Evolutionary conservation across 75 land plant species (phyloP).

Genomic region (Sequoiadendron giganteum): DNA sequence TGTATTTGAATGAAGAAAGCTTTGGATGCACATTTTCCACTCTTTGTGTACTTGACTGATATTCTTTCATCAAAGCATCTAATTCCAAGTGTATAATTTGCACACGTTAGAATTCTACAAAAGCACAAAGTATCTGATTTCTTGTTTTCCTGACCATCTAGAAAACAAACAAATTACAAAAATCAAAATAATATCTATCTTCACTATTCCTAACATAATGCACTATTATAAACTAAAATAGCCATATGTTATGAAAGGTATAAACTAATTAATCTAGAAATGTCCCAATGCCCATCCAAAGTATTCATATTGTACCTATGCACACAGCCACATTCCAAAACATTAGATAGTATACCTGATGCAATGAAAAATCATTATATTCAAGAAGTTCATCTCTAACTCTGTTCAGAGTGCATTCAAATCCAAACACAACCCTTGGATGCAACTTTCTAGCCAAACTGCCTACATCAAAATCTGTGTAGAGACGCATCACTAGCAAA

Average conservation of each 20-base stretch:
- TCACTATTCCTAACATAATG: not conserved
- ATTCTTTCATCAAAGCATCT: not conserved
- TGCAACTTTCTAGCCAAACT: conserved; percentile 70
- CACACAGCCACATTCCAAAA: not conserved
- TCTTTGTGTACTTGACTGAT: not conserved
- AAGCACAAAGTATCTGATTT: too few species aligned
- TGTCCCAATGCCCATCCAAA: not conserved
- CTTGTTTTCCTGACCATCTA: too few species aligned
- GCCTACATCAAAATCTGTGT: conserved; percentile 71
- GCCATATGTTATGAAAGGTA: not conserved
- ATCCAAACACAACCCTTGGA: conserved; percentile 81
- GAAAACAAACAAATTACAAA: too few species aligned
- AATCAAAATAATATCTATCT: not conserved
- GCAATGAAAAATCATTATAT: conserved; percentile 86
- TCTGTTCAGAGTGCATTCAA: conserved; percentile 82
- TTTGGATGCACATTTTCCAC: not conserved
- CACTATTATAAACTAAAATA: not conserved
- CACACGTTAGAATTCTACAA: too few species aligned
- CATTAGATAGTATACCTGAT: conserved; percentile 47
- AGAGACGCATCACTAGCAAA: conserved; percentile 80
- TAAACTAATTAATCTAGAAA: not conserved
- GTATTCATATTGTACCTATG: not conserved
- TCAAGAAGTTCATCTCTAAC: conserved; percentile 72
- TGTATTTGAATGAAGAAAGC: not conserved
- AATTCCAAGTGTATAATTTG: too few species aligned